Evolutionary conservation across 805 yeast genomes (phyloP).

Genomic region (Soucietia sequanensis): DNA sequence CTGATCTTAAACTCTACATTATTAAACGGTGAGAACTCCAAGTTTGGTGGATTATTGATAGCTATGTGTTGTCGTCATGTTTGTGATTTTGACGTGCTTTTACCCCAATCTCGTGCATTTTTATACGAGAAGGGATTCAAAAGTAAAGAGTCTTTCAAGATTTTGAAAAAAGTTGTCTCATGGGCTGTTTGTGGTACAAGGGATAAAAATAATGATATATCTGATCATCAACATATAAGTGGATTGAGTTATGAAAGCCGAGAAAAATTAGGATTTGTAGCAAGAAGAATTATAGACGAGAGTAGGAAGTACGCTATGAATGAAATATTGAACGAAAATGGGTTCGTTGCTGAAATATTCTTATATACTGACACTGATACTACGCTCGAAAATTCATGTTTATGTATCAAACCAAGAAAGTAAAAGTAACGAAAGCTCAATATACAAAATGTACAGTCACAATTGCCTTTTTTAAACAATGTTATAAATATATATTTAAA

Average conservation of each 20-base stretch:
- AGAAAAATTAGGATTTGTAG: slow-evolving; percentile 59
- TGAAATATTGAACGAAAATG: slow-evolving; percentile 18
- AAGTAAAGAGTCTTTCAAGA: slow-evolving; percentile 38
- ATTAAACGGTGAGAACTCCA: slow-evolving; percentile 4
- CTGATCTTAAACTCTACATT: slow-evolving; percentile 49
- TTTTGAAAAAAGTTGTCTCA: slow-evolving; percentile 65
- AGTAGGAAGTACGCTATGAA: slow-evolving; percentile 56
- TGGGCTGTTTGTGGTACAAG: slow-evolving; percentile 85
- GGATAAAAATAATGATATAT: slow-evolving; percentile 37
- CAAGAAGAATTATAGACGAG: slow-evolving; percentile 73
- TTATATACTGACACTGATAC: slow-evolving; percentile 56
- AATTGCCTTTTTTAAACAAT: not conserved
- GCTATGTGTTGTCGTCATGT: slow-evolving; percentile 95
- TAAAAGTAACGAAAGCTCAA: not conserved
- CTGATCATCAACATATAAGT: slow-evolving; percentile 30
- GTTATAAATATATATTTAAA: slow-evolving; percentile 1
- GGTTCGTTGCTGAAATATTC: slow-evolving; percentile 49
- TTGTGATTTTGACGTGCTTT: slow-evolving; percentile 59
- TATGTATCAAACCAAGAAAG: slow-evolving; percentile 27
- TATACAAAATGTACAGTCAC: too few relatives aligned
- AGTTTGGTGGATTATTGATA: slow-evolving; percentile 60
- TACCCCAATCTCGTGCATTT: slow-evolving; percentile 45
- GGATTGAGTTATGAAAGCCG: slow-evolving; percentile 47
- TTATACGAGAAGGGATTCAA: slow-evolving; percentile 33
- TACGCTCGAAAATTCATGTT: slow-evolving; percentile 71